These are phyloP conservation scores for Gigaspora rosea DNA, from an alignment of 192 early-diverging fungal genomes.

Conservation along the genomic window DNA sequence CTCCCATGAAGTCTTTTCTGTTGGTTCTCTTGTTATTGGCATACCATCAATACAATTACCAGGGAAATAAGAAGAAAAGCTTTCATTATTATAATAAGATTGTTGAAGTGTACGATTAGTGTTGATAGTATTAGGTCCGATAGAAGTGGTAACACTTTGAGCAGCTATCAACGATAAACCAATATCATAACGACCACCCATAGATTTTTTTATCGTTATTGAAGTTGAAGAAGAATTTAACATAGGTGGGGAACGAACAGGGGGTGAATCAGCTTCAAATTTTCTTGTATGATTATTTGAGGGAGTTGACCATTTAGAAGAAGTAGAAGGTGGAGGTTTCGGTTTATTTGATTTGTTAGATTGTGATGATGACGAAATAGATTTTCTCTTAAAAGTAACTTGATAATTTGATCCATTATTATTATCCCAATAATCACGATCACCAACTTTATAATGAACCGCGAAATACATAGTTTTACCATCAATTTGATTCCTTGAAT, in stretches of 20 bases:
- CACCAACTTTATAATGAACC: constrained; percentile 69
- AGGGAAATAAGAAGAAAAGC: not conserved
- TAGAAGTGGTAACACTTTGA: constrained; percentile 2
- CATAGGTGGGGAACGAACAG: constrained; percentile 7
- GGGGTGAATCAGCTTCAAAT: too few relatives aligned
- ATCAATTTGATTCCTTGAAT: constrained; percentile 40
- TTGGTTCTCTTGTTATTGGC: not conserved
- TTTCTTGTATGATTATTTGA: too few relatives aligned
- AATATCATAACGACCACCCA: constrained; percentile 40
- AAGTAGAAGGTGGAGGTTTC: constrained; percentile 26
- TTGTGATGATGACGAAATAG: constrained; percentile 17
- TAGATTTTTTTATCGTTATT: constrained; percentile 26
- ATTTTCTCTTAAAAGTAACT: constrained; percentile 50
- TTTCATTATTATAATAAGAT: constrained; percentile 5
- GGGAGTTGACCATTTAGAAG: not conserved
- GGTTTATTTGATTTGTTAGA: constrained; percentile 37
- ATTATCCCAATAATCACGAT: constrained; percentile 90
- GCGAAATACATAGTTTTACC: constrained; percentile 61
- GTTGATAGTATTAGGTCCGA: not conserved
- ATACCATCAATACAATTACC: constrained; percentile 29
- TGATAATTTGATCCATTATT: constrained; percentile 87
- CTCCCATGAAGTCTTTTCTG: not conserved
- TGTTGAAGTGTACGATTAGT: not conserved
- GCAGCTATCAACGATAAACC: constrained; percentile 44
- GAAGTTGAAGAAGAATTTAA: not conserved